These are phyloP conservation scores for Fragaria iinumae DNA, from an alignment of 306 rosid species.

Conservation along the genomic window DNA sequence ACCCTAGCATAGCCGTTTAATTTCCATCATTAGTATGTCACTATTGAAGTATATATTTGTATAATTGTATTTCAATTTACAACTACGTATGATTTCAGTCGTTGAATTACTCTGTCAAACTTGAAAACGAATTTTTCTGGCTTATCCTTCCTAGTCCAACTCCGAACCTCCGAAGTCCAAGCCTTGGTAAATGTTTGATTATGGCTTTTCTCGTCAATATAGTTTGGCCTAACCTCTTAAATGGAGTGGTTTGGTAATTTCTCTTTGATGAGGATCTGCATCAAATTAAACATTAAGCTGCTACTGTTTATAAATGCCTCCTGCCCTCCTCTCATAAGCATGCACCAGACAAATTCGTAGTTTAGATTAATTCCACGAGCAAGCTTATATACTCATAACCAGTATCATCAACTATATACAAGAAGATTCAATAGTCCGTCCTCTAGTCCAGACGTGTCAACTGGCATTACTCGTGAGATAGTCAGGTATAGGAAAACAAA, in stretches of 20 bases:
- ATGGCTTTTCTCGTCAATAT: neutral
- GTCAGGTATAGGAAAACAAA: neutral
- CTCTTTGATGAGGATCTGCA: neutral
- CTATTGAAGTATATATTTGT: neutral
- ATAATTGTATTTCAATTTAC: too few species aligned
- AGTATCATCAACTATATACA: neutral
- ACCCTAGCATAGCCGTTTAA: neutral
- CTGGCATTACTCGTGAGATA: neutral
- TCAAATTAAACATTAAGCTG: neutral
- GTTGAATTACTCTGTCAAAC: neutral
- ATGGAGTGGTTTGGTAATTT: slow-evolving; percentile 11
- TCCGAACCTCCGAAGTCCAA: neutral
- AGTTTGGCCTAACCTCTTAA: neutral
- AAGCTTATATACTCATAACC: neutral
- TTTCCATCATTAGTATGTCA: neutral
- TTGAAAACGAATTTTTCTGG: neutral
- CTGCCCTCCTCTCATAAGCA: neutral
- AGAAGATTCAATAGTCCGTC: neutral
- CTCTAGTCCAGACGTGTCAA: neutral
- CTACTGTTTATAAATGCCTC: neutral
- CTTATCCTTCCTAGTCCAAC: neutral
- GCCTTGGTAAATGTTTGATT: neutral
- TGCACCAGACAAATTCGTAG: neutral
- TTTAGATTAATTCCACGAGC: neutral
- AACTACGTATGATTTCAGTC: too few species aligned